Evolutionary conservation across 805 yeast genomes (phyloP).

Genomic region (Aciculoconidium aculeatum): DNA sequence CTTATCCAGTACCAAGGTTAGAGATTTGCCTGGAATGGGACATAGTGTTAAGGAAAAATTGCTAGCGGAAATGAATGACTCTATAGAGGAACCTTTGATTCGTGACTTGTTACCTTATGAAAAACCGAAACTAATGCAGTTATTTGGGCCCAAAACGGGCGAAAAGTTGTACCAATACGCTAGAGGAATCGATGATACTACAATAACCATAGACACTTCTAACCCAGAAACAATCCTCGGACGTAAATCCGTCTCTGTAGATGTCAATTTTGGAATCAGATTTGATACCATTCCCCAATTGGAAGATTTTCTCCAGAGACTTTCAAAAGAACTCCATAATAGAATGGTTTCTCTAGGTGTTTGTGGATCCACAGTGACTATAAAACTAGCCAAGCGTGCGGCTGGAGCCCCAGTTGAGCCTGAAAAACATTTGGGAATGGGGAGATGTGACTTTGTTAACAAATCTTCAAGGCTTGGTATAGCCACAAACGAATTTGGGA

Average conservation of each 20-base stretch:
- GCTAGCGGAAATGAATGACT: constrained; percentile 18
- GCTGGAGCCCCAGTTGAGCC: constrained; percentile 68
- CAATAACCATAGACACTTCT: constrained; percentile 45
- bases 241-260: constrained; percentile 78
- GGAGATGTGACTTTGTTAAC: constrained; percentile 61
- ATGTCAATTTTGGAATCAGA: constrained; percentile 87
- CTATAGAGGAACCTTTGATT: constrained; percentile 22
- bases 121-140: constrained; percentile 29
- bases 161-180: constrained; percentile 52
- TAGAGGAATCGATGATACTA: constrained; percentile 63
- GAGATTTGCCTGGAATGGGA: constrained; percentile 62
- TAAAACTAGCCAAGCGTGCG: constrained; percentile 63
- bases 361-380: constrained; percentile 51
- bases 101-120: constrained; percentile 32
- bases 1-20: constrained; percentile 28
- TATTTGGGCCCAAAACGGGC: constrained; percentile 71
- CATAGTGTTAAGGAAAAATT: constrained; percentile 44
- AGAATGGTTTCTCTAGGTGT: constrained; percentile 45
- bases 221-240: constrained; percentile 42
- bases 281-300: constrained; percentile 57
- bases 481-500: constrained; percentile 54
- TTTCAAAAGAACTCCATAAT: constrained; percentile 53
- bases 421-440: constrained; percentile 80
- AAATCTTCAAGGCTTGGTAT: constrained; percentile 56
- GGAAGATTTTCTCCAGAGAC: constrained; percentile 52